Evolutionary conservation across 1,139 yeast genomes (phyloP), one percentile per base, ranked within the genome.

Genomic region (Pneumocystis jirovecii): DNA sequence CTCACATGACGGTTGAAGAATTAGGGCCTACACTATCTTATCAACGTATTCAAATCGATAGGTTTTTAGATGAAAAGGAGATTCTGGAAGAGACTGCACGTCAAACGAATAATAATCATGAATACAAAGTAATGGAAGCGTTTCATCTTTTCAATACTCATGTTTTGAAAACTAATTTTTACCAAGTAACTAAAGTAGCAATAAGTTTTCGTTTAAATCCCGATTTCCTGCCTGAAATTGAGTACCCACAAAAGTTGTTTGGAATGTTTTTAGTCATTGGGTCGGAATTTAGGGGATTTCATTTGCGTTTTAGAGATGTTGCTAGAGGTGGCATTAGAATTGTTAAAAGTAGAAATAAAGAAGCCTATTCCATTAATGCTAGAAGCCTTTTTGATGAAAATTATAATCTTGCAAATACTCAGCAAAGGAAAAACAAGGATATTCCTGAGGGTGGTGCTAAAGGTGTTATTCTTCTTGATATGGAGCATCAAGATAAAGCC

Each of bases 391-490:
- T 93, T 77, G 98, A 93, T 76, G 98, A 93, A 76, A 93, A 93
- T 77, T 93, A 93, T 77, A 91, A 91, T 75, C 82, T 93, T 76
- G 98, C 98, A 61, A 85, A 87, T 68, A 93, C 98, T 61, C 98
- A 93, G 78, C 98, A 93, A 79, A 83, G 93, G 71, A 93, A 93
- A 79, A 93, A 93, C 78, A 93, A 93, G 80, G 98, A 93, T 79
- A 93, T 93, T 68, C 98, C 98, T 61, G 98, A 93, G 80, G 98
- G 98, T 75, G 98, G 98, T 61, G 89, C 97, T 63, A 93, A 93
- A 77, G 98, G 98, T 78, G 98, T 93, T 65, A 88, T 93, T 68
- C 81, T 93, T 72, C 81, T 93, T 71, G 91, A 91, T 74, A 73
- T 77, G 70, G 83, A 82, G 68, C 89, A 95, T 66, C 96, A 88